Evolutionary conservation across 495 filamentous ascomycete genomes (phyloP).

Genomic region (Podospora comata): DNA sequence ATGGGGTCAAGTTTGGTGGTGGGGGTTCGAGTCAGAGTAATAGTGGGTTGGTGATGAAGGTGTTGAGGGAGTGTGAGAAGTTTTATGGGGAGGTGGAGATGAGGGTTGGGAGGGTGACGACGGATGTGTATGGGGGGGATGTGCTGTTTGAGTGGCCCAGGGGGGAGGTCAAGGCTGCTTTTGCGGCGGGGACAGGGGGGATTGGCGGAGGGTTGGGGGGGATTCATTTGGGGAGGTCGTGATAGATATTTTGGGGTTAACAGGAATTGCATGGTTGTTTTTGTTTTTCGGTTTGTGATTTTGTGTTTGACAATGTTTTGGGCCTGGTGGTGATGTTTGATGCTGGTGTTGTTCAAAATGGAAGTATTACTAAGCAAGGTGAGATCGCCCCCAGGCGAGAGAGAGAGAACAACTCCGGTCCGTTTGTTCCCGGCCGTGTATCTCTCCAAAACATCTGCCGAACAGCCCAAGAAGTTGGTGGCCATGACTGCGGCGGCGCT

Average conservation of each 20-base stretch:
- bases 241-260: neutral
- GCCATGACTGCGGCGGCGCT: conserved; percentile 11
- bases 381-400: neutral
- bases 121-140: conserved; percentile 55
- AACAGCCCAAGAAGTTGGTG: neutral
- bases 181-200: conserved; percentile 31
- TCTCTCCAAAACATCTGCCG: conserved; percentile 9
- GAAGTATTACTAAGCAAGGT: neutral
- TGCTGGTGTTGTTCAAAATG: neutral
- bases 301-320: no score
- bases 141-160: conserved; percentile 54
- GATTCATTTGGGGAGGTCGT: conserved; percentile 1
- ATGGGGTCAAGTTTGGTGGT: neutral
- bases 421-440: neutral
- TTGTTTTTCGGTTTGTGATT: neutral
- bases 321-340: neutral
- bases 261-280: neutral
- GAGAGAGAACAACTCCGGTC: neutral
- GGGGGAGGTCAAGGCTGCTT: conserved; percentile 51
- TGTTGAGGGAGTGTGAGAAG: conserved; percentile 75
- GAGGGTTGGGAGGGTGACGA: conserved; percentile 60
- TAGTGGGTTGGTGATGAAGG: conserved; percentile 67
- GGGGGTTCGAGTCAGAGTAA: conserved; percentile 15
- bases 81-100: conserved; percentile 74
- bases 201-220: neutral